Percentiles rank a stretch among this genome's conserved stretches.
phyloP scores from a whole-genome alignment of 75 land plant species.

The Larix kaempferi region DNA sequence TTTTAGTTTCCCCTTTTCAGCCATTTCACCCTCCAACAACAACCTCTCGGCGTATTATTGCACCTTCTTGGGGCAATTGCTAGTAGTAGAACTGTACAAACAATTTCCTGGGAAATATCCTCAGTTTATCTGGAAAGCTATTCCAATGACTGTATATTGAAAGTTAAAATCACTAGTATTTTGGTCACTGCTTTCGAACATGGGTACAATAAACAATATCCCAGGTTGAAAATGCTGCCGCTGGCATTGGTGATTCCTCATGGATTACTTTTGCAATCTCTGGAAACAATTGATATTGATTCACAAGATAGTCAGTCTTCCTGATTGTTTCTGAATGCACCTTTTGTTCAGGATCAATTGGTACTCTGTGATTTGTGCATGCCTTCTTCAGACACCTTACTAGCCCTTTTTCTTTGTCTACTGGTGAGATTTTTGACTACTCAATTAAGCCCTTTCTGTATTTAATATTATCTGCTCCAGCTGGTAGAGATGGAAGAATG shows the following conservation, averaged over 20 bases:
- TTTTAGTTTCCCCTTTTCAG: too few species aligned
- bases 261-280: neutral
- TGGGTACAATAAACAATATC: too few species aligned
- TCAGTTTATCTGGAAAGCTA: conserved; percentile 36
- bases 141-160: conserved; percentile 43
- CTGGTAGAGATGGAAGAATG: conserved; percentile 20
- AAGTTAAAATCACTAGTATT: too few species aligned
- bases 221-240: conserved; percentile 5
- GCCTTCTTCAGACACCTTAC: neutral
- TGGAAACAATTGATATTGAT: too few species aligned
- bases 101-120: conserved; percentile 20
- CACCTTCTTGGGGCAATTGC: too few species aligned
- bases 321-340: neutral
- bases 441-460: neutral
- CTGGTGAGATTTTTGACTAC: neutral
- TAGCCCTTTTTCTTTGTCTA: conserved; percentile 1
- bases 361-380: neutral
- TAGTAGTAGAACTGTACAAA: conserved; percentile 45
- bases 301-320: neutral
- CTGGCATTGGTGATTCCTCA: neutral
- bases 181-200: too few species aligned
- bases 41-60: too few species aligned
- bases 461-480: conserved; percentile 14
- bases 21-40: too few species aligned
- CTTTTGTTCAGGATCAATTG: neutral